Conservation (phyloP, 2,329 filamentous ascomycete species). For the Cercospora sp. region DNA sequence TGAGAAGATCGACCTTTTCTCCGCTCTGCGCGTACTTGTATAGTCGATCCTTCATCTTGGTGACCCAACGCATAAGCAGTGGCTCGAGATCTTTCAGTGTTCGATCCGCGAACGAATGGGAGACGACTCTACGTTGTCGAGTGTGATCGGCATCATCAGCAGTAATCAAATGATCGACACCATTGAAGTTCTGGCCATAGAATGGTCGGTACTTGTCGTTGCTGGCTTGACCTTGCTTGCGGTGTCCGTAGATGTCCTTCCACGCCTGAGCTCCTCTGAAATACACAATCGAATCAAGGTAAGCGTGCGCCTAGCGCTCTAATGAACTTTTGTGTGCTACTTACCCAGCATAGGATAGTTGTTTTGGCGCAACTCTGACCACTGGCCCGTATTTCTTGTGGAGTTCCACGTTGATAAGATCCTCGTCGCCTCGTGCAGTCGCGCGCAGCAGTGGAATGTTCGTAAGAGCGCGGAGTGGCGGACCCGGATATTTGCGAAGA, state of each 20-base stretch:
- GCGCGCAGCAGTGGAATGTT: slow-evolving; percentile 25
- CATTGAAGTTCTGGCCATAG: slow-evolving; percentile 30
- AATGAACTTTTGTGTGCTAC: slow-evolving; percentile 25
- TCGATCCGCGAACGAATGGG: slow-evolving; percentile 36
- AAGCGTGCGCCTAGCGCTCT: slow-evolving; percentile 25
- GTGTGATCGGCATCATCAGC: slow-evolving; percentile 34
- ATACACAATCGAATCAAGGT: slow-evolving; percentile 43
- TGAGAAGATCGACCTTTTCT: slow-evolving; percentile 34
- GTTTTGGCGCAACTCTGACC: slow-evolving; percentile 45
- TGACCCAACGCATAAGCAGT: slow-evolving; percentile 34
- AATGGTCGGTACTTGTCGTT: slow-evolving; percentile 29
- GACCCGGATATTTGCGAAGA: slow-evolving; percentile 47
- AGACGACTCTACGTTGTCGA: slow-evolving; percentile 33
- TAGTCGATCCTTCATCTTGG: slow-evolving; percentile 29
- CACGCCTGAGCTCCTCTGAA: slow-evolving; percentile 34
- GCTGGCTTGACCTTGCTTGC: slow-evolving; percentile 22
- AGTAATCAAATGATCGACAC: slow-evolving; percentile 27
- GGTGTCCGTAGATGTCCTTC: slow-evolving; percentile 36
- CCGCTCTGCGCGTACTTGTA: slow-evolving; percentile 8
- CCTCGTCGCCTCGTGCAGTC: slow-evolving; percentile 26
- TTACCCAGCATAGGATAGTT: slow-evolving; percentile 41
- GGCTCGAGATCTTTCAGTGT: slow-evolving; percentile 37
- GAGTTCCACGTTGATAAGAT: slow-evolving; percentile 24
- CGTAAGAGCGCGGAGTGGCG: slow-evolving; percentile 34
- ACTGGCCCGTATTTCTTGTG: slow-evolving; percentile 44